Base-by-base conservation (phyloP, 768 basidiomycete genomes). In the Mycena sanguinolenta region DNA sequence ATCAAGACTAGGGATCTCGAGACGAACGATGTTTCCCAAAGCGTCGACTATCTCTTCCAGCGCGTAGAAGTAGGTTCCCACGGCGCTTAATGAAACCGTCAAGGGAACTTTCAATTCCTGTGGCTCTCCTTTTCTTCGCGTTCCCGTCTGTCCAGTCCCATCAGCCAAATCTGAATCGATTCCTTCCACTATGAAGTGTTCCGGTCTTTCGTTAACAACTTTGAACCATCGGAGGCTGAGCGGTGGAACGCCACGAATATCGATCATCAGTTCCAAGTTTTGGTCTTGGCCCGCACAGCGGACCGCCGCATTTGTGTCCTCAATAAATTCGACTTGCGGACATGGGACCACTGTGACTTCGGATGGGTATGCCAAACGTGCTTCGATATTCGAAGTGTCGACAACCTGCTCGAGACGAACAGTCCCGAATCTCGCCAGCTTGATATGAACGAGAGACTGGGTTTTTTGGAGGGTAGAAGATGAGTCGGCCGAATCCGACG, bases 1-100 rank as follows among this genome's bases (percentile, higher is more conserved):
- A 57, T 69, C 71, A 30, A 70, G 60, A 42, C 53, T 70, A n/a
- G 65, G 67, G 62, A 63, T 65, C 23, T 72, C n/a, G 63, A 87
- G 84, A 32, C 78, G 83, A n/a, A 94, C 84, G 14, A 88, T 77
- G 75, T 98, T 98, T 19, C 95, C 95, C 60, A 92, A 83, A 17
- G 91, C 89, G 75, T 98, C 97, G n/a, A 88, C 87, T 28, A 98
- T 88, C 74, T 91, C 90, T 75, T 97, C 93, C 28, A 98, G 84
- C 14, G 88, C 86, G 75, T 94, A 95, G 3, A 89, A 81, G 77
- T 95, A 90, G 44, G 85, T 87, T 3, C 94, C 95, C 12, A 90
- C 84, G 8, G 86, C 79, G 67, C 89, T 87, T 65, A 93, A 82
- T 5, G 91, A 82, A 10, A 94, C 83, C 1, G 87, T 86, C 65